Base-by-base conservation (phyloP, 768 basidiomycete genomes). In the Podaxis mareebaensis region DNA sequence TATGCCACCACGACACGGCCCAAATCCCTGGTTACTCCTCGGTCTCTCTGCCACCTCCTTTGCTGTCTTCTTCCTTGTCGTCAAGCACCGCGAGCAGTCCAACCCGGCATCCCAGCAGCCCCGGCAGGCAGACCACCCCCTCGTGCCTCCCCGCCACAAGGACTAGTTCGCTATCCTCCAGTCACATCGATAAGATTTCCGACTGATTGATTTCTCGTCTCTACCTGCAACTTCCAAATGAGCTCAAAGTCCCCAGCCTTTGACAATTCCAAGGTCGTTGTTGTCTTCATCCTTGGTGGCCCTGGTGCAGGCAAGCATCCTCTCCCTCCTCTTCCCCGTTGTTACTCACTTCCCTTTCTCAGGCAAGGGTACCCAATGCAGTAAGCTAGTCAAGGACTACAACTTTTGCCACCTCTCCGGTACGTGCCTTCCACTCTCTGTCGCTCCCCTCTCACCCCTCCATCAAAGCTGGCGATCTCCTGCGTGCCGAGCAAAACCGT, bases 291-390 rank as follows among this genome's bases (percentile, higher is more conserved):
- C 26, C 88, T 99, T 13, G 97, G 97, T 40, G 97, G 97, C 0
- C 97, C 97, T 20, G 97, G 97, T 56, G 95, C 95, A 69, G 96
- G 96, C 90, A 66, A 67, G 69, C 58, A 33, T 62, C 24, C 49
- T 10, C 26, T 17, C 26, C 56, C 20, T 48, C 46, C 33, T 64
- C 33, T 20, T 36, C 62, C n/a, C 28, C 12, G 58, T 64, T 54
- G 60, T 52, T 61, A n/a, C 49, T 46, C 52, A 54, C 33, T 33
- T 53, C 53, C 5, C 53, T 36, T 30, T 26, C 13, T 39, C 67
- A 96, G 96, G 96, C 64, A 99, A 99, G 75, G 97, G 97, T 51
- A 99, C 97, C 0, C 97, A 99, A 74, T 98, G 95, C 72, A 84
- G 81, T 26, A 83, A 79, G 58, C 88, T 99, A 55, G 96, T 98